These are phyloP conservation scores for Pinus tabuliformis DNA, from an alignment of 75 land plant species.

Conservation along the genomic window DNA sequence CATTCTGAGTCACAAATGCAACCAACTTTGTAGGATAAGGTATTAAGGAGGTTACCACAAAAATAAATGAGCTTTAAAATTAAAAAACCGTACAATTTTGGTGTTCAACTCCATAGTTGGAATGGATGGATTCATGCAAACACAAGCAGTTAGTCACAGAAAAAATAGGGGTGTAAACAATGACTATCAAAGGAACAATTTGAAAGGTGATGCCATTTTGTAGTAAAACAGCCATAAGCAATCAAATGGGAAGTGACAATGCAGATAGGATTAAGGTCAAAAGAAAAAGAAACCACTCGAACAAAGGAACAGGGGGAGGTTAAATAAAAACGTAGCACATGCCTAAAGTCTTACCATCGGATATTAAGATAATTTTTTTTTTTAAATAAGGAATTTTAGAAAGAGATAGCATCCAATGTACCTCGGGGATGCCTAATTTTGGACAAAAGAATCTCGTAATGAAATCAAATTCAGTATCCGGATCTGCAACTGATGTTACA, in stretches of 20 bases:
- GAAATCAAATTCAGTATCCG: constrained; percentile 23
- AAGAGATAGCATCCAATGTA: constrained; percentile 7
- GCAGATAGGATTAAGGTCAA: not conserved
- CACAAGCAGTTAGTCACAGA: too few relatives aligned
- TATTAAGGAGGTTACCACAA: not conserved
- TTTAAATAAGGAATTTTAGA: not conserved
- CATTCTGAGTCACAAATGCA: not conserved
- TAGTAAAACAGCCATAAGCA: not conserved
- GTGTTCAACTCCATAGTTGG: too few relatives aligned
- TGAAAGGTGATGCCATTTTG: not conserved
- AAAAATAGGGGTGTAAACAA: too few relatives aligned
- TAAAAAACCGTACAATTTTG: not conserved
- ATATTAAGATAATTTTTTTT: too few relatives aligned
- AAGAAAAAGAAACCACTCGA: not conserved
- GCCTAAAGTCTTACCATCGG: too few relatives aligned
- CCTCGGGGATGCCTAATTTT: constrained; percentile 36
- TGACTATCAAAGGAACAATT: not conserved
- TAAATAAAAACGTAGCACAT: too few relatives aligned
- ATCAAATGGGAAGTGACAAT: not conserved
- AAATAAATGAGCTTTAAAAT: not conserved
- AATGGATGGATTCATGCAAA: not conserved
- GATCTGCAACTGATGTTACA: constrained; percentile 31
- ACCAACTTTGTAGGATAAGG: not conserved
- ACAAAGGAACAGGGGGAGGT: too few relatives aligned
- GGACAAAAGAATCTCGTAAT: constrained; percentile 46